phyloP scores from a whole-genome alignment of 2,329 filamentous ascomycete genomes.

The Fusarium udum region DNA sequence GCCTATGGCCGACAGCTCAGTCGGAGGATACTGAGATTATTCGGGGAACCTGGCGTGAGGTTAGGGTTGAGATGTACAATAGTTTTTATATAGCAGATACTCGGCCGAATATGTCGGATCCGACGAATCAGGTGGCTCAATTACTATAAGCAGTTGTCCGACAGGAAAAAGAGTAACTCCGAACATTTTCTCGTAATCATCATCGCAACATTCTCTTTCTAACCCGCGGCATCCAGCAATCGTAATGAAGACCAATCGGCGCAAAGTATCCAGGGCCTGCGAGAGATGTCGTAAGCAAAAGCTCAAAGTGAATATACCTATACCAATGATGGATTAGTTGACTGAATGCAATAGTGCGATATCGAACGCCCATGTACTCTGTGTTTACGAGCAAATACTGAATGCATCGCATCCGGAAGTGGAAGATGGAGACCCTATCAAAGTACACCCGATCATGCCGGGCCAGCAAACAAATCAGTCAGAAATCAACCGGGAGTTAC shows the following conservation, averaged over 20 bases:
- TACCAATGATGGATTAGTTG: rapidly evolving
- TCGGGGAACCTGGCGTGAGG: rapidly evolving
- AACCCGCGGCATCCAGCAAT: rapidly evolving
- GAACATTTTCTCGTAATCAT: rapidly evolving
- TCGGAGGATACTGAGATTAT: constrained; percentile 6
- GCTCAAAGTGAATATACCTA: not conserved
- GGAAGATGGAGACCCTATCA: not conserved
- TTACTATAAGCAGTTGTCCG: not conserved
- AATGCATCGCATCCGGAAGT: not conserved
- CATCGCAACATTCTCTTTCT: not conserved
- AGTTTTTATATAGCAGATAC: too few species aligned
- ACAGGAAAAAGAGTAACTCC: not conserved
- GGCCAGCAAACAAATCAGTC: rapidly evolving
- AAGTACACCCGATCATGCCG: rapidly evolving
- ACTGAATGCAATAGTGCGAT: not conserved
- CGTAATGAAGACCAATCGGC: not conserved
- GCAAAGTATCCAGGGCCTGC: not conserved
- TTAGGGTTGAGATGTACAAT: not conserved
- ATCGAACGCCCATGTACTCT: not conserved
- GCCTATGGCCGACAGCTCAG: not conserved
- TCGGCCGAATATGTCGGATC: not conserved
- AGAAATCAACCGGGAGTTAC: rapidly evolving
- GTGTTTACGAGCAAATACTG: rapidly evolving
- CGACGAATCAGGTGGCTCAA: rapidly evolving
- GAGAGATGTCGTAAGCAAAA: constrained; percentile 21